Evolutionary conservation across 805 yeast species (phyloP), one percentile per base, ranked within the genome.

Genomic region (Kazachstania psychrophila): DNA sequence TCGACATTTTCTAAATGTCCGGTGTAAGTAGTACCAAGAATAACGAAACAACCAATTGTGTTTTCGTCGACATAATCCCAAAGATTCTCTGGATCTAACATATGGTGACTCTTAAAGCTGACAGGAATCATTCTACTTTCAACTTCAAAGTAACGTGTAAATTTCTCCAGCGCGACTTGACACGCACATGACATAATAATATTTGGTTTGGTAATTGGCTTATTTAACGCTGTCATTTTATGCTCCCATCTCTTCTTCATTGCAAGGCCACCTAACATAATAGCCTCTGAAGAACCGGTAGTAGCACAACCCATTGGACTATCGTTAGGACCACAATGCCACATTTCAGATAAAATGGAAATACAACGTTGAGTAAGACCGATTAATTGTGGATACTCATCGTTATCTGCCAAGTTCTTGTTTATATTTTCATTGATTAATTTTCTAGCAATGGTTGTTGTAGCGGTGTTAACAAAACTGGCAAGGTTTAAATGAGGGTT

Each of bases 261-360:
- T 11, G 96, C 95, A 38, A 87, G 68, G 4, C 96, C 96, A 30
- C 94, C 96, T 36, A 87, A 72, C 83, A 86, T 85, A 48, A 88
- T 78, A 6, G 96, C 96, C 58, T 87, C 96, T 1, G 89, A 78
- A 1, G 95, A 86, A 5, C 96, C 96, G 2, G 95, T 87, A 37
- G 95, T 84, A 18, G 95, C 92, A 10, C 94, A 77, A 17, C 96
- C 96, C 22, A 85, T 66, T 3, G 94, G 76, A 26, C 52, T 50
- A 25, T 47, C 44, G 9, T 49, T 36, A 2, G 39, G 34, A 10
- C 79, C 79, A 9, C 86, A 88, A 52, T 85, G 65, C 96, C 96
- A 87, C 50, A 87, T 58, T 51, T 79, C 72, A 9, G 86, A 77
- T 42, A 87, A 55, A 48, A 87, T 87, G 17, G 86, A 73, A 40